Conservation (phyloP, 2,329 filamentous ascomycete genomes). For the Fusarium sublunatum region DNA sequence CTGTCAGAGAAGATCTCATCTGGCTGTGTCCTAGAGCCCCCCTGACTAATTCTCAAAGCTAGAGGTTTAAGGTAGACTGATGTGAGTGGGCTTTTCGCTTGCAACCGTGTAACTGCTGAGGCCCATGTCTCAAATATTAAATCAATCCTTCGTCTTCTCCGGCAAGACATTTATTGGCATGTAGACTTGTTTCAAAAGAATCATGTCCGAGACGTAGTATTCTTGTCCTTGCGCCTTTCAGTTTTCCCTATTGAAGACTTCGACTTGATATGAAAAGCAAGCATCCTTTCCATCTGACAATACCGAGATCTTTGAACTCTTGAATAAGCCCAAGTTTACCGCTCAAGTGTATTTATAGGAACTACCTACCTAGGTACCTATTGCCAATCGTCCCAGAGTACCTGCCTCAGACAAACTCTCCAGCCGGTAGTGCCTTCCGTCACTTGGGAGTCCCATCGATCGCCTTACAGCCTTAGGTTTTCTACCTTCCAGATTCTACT, state of each 20-base stretch:
- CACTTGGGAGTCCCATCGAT: not conserved
- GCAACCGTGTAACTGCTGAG: slow-evolving; percentile 42
- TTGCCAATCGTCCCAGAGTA: not conserved
- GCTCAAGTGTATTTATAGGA: not conserved
- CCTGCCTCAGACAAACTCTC: not conserved
- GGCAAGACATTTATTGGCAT: slow-evolving; percentile 31
- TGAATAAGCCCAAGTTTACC: not conserved
- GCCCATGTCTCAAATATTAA: slow-evolving; percentile 50
- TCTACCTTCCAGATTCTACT: too few species aligned
- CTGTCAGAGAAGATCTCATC: slow-evolving; percentile 50
- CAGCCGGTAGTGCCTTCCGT: not conserved
- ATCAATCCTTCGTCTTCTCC: slow-evolving; percentile 40
- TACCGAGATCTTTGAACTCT: not conserved
- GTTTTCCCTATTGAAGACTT: slow-evolving; percentile 10
- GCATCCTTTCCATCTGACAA: slow-evolving; percentile 3
- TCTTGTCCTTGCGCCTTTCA: not conserved
- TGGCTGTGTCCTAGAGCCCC: not conserved
- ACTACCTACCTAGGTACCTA: too few species aligned
- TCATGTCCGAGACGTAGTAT: slow-evolving; percentile 30
- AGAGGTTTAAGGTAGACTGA: slow-evolving; percentile 36
- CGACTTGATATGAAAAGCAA: slow-evolving; percentile 38
- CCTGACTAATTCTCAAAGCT: slow-evolving; percentile 18
- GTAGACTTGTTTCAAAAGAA: slow-evolving; percentile 44
- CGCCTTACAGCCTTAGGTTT: not conserved
- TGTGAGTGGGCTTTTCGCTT: slow-evolving; percentile 35